A percentile compares a stretch with the other conserved stretches of the same genome.
phyloP scores from a whole-genome alignment of 1,284 basidiomycete species.

The Coniophora puteana region DNA sequence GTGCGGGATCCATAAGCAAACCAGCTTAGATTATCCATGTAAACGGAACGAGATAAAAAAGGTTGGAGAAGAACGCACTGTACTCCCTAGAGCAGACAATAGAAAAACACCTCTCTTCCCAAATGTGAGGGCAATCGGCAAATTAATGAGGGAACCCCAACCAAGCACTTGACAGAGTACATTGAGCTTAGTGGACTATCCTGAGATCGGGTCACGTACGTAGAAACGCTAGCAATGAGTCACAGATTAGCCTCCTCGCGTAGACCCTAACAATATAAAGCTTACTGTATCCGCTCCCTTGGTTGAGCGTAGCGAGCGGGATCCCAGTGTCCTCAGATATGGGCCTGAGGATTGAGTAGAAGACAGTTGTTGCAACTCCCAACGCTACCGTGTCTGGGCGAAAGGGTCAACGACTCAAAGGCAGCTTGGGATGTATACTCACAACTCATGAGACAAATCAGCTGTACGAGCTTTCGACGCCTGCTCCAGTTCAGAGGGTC shows the following conservation, averaged over 20 bases:
- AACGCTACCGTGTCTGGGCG: constrained; percentile 11
- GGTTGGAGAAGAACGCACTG: constrained; percentile 1
- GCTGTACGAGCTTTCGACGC: constrained; percentile 11
- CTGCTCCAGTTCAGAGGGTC: constrained; percentile 15
- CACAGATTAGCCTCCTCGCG: not conserved
- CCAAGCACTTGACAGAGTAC: constrained; percentile 14
- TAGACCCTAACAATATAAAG: not conserved
- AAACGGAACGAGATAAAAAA: not conserved
- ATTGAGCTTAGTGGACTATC: not conserved
- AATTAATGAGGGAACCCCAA: constrained; percentile 16
- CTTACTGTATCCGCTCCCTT: constrained; percentile 15
- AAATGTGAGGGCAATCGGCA: constrained; percentile 15
- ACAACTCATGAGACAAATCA: constrained; percentile 16
- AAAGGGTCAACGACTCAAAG: not conserved
- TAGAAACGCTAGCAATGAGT: constrained; percentile 11
- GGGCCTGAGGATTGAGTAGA: constrained; percentile 15
- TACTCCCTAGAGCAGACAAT: constrained; percentile 12
- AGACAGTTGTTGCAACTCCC: constrained; percentile 15
- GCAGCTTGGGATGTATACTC: constrained; percentile 1
- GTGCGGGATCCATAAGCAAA: constrained; percentile 14
- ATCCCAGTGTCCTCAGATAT: constrained; percentile 14
- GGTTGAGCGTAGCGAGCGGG: constrained; percentile 13
- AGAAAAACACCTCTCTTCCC: constrained; percentile 15
- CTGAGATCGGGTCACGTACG: constrained; percentile 5
- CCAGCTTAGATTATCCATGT: constrained; percentile 12